phyloP scores from a whole-genome alignment of 371 early-diverging fungal species.

The Lichtheimia ramosa region DNA sequence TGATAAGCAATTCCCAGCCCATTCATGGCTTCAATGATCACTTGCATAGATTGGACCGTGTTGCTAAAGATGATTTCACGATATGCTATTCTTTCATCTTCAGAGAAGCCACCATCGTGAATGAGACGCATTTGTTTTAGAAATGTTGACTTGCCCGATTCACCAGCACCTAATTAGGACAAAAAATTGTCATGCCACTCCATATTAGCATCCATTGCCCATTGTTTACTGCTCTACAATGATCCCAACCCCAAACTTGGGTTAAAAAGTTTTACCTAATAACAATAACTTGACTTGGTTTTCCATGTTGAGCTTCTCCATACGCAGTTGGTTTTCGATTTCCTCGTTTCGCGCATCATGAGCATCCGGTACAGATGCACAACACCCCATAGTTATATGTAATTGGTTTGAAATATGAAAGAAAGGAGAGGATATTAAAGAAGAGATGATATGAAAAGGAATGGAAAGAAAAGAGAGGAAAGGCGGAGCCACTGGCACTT shows the following conservation, averaged over 20 bases:
- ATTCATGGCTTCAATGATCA: conserved; percentile 88
- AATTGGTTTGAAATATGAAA: background rate
- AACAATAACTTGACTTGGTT: conserved; percentile 96
- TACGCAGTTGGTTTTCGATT: conserved; percentile 86
- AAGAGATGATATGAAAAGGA: too few species aligned
- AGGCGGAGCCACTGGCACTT: background rate
- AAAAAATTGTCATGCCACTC: background rate
- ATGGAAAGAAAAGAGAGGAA: background rate
- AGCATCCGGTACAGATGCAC: conserved; percentile 81
- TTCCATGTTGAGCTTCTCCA: conserved; percentile 72
- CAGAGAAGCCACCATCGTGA: conserved; percentile 88
- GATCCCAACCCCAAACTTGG: background rate
- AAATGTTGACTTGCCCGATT: conserved; percentile 96
- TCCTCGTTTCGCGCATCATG: conserved; percentile 80
- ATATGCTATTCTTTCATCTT: conserved; percentile 84
- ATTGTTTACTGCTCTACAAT: background rate
- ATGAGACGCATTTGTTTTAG: conserved; percentile 97
- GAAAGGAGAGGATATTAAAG: background rate
- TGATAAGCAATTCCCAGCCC: conserved; percentile 66
- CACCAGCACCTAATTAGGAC: conserved; percentile 83
- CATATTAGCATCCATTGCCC: background rate
- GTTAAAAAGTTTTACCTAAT: conserved; percentile 63
- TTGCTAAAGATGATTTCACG: conserved; percentile 91
- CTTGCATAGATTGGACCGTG: conserved; percentile 87
- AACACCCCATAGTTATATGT: conserved; percentile 82